A percentile compares a stretch with the other conserved stretches of the same genome.
These are phyloP conservation scores for Orbilia javanica DNA, from an alignment of 2,329 filamentous ascomycete species.

Conservation along the genomic window DNA sequence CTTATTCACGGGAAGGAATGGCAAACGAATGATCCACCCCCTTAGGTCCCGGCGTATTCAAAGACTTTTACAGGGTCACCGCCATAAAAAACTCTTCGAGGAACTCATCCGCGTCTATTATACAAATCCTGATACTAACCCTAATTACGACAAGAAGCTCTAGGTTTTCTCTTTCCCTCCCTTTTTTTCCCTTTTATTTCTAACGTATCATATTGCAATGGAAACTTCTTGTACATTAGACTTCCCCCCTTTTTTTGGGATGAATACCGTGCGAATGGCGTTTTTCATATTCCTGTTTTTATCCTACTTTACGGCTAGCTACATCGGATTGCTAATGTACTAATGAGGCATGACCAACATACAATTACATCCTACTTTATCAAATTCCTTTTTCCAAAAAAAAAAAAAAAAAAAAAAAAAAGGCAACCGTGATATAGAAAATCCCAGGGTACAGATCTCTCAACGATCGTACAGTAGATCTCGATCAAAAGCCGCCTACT, in stretches of 20 bases:
- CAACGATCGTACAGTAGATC: too few relatives aligned
- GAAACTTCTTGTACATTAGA: neutral
- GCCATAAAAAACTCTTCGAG: neutral
- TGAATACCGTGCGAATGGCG: neutral
- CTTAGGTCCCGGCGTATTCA: neutral
- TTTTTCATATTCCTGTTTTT: neutral
- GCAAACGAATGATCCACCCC: neutral
- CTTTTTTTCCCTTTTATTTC: too few relatives aligned
- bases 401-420: too few relatives aligned
- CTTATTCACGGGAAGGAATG: neutral
- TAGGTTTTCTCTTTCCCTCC: neutral
- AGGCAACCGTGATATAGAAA: too few relatives aligned
- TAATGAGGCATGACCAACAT: too few relatives aligned
- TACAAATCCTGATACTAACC: neutral
- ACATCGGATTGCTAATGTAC: too few relatives aligned
- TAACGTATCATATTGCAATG: neutral
- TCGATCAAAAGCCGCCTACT: too few relatives aligned
- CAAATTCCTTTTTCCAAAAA: too few relatives aligned
- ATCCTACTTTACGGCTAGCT: too few relatives aligned
- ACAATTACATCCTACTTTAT: too few relatives aligned
- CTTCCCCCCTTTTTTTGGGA: neutral
- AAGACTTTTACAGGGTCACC: neutral
- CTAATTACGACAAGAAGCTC: neutral
- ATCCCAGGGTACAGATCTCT: too few relatives aligned
- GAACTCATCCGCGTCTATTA: neutral